These are phyloP conservation scores for Pilatotrama ljubarskyi DNA, from an alignment of 768 basidiomycete species.

Conservation along the genomic window DNA sequence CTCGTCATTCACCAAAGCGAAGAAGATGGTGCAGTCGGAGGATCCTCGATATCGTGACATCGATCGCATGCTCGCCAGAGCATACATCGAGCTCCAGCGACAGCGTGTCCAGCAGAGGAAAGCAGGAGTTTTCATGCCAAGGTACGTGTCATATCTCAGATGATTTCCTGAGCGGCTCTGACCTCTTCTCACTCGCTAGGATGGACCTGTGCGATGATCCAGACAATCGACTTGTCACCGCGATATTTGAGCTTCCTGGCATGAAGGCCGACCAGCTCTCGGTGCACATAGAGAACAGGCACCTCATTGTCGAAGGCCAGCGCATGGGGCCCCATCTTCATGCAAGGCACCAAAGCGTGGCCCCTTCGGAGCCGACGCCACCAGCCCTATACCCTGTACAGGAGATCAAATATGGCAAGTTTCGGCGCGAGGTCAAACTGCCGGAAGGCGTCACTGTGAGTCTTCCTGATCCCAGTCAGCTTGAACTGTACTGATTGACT, in stretches of 20 bases:
- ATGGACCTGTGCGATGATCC: constrained; percentile 43
- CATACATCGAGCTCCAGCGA: constrained; percentile 10
- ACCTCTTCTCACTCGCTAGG: constrained; percentile 22
- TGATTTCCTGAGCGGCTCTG: not conserved
- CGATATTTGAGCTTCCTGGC: constrained; percentile 43
- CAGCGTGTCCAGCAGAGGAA: constrained; percentile 9
- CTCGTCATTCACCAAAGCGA: not conserved
- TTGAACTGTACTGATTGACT: constrained; percentile 7
- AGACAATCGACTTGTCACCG: constrained; percentile 33
- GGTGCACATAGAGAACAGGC: constrained; percentile 35
- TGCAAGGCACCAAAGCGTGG: not conserved
- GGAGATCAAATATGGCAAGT: constrained; percentile 43
- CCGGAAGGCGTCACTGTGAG: constrained; percentile 40
- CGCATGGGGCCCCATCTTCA: constrained; percentile 27
- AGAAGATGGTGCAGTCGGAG: constrained; percentile 12
- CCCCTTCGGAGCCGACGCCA: constrained; percentile 5
- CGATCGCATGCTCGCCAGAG: constrained; percentile 21
- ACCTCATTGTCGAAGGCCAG: constrained; percentile 38
- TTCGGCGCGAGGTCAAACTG: constrained; percentile 37
- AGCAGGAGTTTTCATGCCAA: constrained; percentile 7
- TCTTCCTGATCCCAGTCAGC: constrained; percentile 5
- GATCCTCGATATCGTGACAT: constrained; percentile 14
- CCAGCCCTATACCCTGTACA: constrained; percentile 31
- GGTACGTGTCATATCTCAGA: not conserved
- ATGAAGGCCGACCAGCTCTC: constrained; percentile 37